Conservation (phyloP, 2,329 filamentous ascomycete species). For the Trichoderma sp. region DNA sequence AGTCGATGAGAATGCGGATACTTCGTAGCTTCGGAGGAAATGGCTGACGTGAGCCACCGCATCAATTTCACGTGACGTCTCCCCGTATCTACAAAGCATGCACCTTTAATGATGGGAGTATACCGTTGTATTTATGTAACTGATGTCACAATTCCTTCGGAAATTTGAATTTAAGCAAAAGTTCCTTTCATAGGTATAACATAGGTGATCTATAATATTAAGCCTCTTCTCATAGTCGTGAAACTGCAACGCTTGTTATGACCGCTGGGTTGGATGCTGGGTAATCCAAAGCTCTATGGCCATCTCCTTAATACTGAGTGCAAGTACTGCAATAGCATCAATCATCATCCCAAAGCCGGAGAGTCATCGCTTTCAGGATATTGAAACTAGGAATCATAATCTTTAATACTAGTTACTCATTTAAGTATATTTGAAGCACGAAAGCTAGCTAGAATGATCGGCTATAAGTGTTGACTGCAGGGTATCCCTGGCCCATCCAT, state of each 20-base stretch:
- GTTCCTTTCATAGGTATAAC: neutral
- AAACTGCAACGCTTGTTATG: neutral
- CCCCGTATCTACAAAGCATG: too few relatives aligned
- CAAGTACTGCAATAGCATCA: neutral
- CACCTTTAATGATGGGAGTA: neutral
- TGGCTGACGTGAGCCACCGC: neutral
- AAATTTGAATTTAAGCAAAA: too few relatives aligned
- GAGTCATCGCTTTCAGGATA: rapidly evolving
- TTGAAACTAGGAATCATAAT: neutral
- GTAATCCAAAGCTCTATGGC: neutral
- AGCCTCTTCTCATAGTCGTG: neutral
- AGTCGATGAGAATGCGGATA: neutral
- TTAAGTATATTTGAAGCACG: neutral
- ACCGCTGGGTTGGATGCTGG: too few relatives aligned
- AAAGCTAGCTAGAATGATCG: neutral
- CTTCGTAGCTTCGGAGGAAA: neutral
- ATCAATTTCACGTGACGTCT: neutral
- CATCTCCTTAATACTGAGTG: neutral
- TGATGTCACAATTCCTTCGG: too few relatives aligned
- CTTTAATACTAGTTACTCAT: neutral
- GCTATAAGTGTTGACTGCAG: neutral
- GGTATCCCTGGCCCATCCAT: neutral
- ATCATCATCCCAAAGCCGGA: neutral
- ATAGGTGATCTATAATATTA: neutral
- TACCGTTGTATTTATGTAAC: too few relatives aligned